Evolutionary conservation across 2,329 filamentous ascomycete genomes (phyloP).

Genomic region (Byssochlamys sp.): DNA sequence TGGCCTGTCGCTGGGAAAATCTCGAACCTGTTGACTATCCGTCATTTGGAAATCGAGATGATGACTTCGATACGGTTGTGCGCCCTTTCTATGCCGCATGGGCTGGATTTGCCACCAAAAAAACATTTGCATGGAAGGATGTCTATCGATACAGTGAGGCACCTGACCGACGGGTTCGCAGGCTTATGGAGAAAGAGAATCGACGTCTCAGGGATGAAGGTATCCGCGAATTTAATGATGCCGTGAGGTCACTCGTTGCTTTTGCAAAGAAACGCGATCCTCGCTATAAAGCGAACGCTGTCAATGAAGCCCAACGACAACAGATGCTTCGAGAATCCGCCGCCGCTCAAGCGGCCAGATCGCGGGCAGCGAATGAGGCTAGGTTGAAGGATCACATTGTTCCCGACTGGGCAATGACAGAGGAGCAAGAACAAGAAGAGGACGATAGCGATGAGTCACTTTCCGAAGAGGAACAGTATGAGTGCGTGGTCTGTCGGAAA

Average conservation of each 20-base stretch:
- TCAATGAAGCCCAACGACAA: conserved; percentile 72
- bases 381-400: conserved; percentile 56
- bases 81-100: conserved; percentile 73
- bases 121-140: conserved; percentile 85
- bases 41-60: conserved; percentile 67
- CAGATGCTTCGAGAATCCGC: conserved; percentile 66
- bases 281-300: conserved; percentile 65
- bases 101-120: conserved; percentile 71
- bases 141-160: conserved; percentile 73
- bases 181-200: conserved; percentile 93
- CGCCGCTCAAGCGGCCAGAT: conserved; percentile 72
- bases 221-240: conserved; percentile 81
- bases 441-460: conserved; percentile 40
- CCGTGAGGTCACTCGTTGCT: conserved; percentile 71
- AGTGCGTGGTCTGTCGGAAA: conserved; percentile 56
- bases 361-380: conserved; percentile 69
- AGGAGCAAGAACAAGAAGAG: conserved; percentile 43
- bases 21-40: conserved; percentile 60
- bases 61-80: conserved; percentile 66
- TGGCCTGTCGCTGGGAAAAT: conserved; percentile 61
- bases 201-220: conserved; percentile 72
- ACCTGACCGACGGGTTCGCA: conserved; percentile 70
- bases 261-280: conserved; percentile 90
- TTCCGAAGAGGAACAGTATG: conserved; percentile 46
- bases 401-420: conserved; percentile 65